A percentile compares a stretch with the other conserved stretches of the same genome.
These are phyloP conservation scores for Arxiozyma heterogenica DNA, from an alignment of 1,139 yeast species.

Conservation along the genomic window DNA sequence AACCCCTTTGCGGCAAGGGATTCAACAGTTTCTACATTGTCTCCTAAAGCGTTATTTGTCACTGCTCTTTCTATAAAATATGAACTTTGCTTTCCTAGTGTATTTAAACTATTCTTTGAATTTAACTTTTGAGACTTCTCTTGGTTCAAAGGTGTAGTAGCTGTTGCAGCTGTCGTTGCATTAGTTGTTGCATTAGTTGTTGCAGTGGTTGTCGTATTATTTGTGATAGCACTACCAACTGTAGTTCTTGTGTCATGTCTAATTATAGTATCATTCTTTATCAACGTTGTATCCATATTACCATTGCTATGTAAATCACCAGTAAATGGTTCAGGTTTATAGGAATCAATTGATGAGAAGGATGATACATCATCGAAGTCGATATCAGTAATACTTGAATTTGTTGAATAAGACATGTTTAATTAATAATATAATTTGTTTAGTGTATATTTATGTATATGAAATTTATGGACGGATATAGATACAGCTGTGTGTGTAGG, in stretches of 20 bases:
- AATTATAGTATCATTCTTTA: slow-evolving; percentile 6
- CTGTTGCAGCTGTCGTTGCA: neutral
- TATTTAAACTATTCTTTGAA: slow-evolving; percentile 14
- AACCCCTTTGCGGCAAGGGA: slow-evolving; percentile 19
- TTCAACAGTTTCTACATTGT: slow-evolving; percentile 23
- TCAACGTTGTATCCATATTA: neutral
- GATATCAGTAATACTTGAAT: slow-evolving; percentile 7
- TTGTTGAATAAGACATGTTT: neutral
- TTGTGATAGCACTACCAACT: neutral
- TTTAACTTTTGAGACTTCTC: slow-evolving; percentile 4
- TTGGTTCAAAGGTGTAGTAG: neutral
- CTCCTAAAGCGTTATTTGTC: slow-evolving; percentile 16
- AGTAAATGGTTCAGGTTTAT: slow-evolving; percentile 22
- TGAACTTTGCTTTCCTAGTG: slow-evolving; percentile 14
- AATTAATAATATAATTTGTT: neutral
- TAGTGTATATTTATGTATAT: too few relatives aligned
- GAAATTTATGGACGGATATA: too few relatives aligned
- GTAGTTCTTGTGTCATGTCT: neutral
- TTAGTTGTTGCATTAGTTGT: neutral
- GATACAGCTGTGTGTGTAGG: neutral
- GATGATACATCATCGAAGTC: slow-evolving; percentile 24
- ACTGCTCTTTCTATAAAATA: slow-evolving; percentile 18
- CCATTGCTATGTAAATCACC: slow-evolving; percentile 7
- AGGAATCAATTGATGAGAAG: slow-evolving; percentile 23
- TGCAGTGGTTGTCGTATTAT: neutral